A percentile compares a stretch with the other conserved stretches of the same genome.
Conservation (phyloP, 768 basidiomycete genomes). For the Macrolepiota dolichaula region DNA sequence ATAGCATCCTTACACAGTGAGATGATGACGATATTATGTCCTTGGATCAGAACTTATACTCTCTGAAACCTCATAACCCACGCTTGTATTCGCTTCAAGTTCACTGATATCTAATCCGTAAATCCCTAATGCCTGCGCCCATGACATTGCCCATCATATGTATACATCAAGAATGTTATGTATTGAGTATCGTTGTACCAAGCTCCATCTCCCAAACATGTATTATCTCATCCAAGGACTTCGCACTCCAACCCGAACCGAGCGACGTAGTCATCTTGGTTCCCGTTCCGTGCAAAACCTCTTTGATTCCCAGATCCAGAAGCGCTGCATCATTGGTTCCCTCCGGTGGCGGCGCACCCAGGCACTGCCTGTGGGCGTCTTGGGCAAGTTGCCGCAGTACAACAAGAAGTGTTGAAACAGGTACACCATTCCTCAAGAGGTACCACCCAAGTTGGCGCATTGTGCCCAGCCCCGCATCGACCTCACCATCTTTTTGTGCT, state of each 20-base stretch:
- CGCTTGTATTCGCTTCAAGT: no score
- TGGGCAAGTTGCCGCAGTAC: constrained; percentile 59
- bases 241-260: constrained; percentile 71
- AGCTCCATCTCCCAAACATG: constrained; percentile 43
- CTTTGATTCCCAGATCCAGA: constrained; percentile 61
- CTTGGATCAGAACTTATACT: no score
- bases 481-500: constrained; percentile 11
- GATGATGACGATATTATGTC: no score
- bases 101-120: no score
- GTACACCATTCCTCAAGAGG: constrained; percentile 64
- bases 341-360: constrained; percentile 44
- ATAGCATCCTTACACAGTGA: neutral
- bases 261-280: constrained; percentile 70
- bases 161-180: neutral
- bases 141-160: no score
- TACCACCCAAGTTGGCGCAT: constrained; percentile 63
- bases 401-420: constrained; percentile 62
- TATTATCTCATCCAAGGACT: constrained; percentile 65
- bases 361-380: constrained; percentile 59
- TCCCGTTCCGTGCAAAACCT: constrained; percentile 85
- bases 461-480: constrained; percentile 16
- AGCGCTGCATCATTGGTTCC: constrained; percentile 38
- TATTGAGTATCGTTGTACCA: neutral
- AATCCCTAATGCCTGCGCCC: no score
- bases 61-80: no score